phyloP scores from a whole-genome alignment of 2,329 filamentous ascomycete genomes.

The Cytospora piceae region DNA sequence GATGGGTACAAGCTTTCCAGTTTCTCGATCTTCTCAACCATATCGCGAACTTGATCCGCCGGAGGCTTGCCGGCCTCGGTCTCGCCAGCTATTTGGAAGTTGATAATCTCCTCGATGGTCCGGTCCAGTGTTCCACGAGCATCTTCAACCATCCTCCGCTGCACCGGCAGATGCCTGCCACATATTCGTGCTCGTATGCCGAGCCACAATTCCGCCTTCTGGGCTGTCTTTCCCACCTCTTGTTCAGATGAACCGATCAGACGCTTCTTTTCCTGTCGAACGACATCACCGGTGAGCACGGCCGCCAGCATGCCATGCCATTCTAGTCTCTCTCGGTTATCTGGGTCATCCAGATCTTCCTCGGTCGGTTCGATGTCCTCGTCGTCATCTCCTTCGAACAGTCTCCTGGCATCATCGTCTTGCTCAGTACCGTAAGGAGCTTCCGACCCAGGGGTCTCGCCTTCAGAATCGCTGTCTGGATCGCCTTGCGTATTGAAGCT shows the following conservation, averaged over 20 bases:
- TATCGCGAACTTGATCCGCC: constrained; percentile 84
- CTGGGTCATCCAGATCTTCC: constrained; percentile 86
- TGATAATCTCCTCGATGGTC: constrained; percentile 83
- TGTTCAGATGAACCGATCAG: constrained; percentile 76
- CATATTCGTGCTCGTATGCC: constrained; percentile 83
- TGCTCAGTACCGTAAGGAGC: constrained; percentile 67
- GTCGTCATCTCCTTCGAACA: constrained; percentile 77
- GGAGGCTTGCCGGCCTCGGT: constrained; percentile 88
- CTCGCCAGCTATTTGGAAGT: constrained; percentile 92
- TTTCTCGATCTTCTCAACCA: constrained; percentile 88
- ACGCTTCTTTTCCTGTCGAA: constrained; percentile 96
- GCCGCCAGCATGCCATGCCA: constrained; percentile 99
- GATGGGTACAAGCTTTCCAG: constrained; percentile 86
- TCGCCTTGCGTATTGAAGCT: constrained; percentile 46
- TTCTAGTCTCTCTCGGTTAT: constrained; percentile 87
- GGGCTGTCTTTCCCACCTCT: constrained; percentile 63
- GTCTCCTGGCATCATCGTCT: constrained; percentile 86
- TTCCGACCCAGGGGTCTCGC: constrained; percentile 86
- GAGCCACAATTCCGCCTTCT: constrained; percentile 83
- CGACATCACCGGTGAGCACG: constrained; percentile 93
- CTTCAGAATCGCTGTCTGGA: constrained; percentile 81
- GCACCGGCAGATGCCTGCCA: constrained; percentile 80
- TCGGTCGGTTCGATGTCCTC: constrained; percentile 86
- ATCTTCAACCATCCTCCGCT: constrained; percentile 87
- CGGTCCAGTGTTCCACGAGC: constrained; percentile 73